Evolutionary conservation across 2,329 filamentous ascomycete genomes (phyloP), one percentile per base, ranked within the genome.

Genomic region (Phialocephala sp.): DNA sequence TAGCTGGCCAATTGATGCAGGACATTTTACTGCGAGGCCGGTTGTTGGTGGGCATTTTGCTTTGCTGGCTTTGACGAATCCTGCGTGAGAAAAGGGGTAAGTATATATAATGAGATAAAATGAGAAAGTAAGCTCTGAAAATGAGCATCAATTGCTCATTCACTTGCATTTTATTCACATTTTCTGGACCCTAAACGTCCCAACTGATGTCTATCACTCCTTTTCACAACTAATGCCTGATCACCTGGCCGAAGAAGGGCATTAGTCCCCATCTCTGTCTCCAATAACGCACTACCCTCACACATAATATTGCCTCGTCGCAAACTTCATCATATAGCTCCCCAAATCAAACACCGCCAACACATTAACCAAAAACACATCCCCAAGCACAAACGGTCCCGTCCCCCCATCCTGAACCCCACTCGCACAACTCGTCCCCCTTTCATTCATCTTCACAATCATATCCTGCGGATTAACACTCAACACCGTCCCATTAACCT

Each of bases 21-120:
- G 41, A 0, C 82, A 86, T 63, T 96, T 96, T 80, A 88, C 88
- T 66, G 91, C 92, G 1, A 80, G 93, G 36, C 93, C 93, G 1
- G 93, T 96, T 0, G 84, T 91, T 50, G 93, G 93, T 2, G 92
- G 89, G 0, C 87, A 91, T 77, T 96, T 94, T 81, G 89, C 92
- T 1, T 85, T 94, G 72, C 79, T 96, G 77, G 89, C 91, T 18
- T 64, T 72, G 58, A 54, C 24, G 9, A 35, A 54, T 18, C 50
- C 50, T 32, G 50, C 50, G n/a, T 50, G 45, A 50, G 20, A 20
- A 43, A 32, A 32, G 27, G 27, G 27, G 27, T 32, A 32, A 6
- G n/a, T n/a, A n/a, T 32, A 32, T 32, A 32, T 32, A 32, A 32
- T 32, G 3, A 32, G 27, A 32, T 32, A 6, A 32, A 32, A 32